These are phyloP conservation scores for Magnusiomyces ingens DNA, from an alignment of 1,139 yeast genomes.

Conservation along the genomic window DNA sequence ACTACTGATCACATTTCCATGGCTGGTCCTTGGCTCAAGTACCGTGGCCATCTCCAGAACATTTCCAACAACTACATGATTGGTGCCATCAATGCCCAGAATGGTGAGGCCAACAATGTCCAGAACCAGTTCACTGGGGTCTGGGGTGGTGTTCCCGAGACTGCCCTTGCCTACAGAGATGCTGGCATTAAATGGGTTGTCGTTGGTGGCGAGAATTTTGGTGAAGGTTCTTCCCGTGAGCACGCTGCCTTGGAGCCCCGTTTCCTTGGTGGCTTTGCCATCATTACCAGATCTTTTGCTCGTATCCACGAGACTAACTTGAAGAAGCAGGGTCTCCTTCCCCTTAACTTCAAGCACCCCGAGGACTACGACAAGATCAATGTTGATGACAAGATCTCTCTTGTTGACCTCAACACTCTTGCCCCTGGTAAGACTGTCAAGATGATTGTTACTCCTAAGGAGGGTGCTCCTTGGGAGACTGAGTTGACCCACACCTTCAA, in stretches of 20 bases:
- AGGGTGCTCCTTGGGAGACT: conserved; percentile 79
- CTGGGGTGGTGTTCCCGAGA: conserved; percentile 93
- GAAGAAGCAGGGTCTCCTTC: conserved; percentile 96
- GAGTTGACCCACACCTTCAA: conserved; percentile 94
- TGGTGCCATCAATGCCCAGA: conserved; percentile 97
- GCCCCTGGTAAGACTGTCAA: conserved; percentile 90
- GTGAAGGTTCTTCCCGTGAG: conserved; percentile 99
- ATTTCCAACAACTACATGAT: conserved; percentile 98
- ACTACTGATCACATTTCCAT: conserved; percentile 98
- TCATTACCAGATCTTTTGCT: conserved; percentile 95
- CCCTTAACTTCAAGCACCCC: conserved; percentile 57
- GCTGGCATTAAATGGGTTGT: conserved; percentile 93
- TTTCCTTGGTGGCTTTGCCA: conserved; percentile 97
- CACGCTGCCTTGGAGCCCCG: conserved; percentile 99
- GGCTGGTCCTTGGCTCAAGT: conserved; percentile 99
- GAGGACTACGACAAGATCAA: conserved; percentile 92
- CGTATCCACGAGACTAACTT: conserved; percentile 94
- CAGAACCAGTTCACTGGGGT: conserved; percentile 89
- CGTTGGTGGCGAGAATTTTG: conserved; percentile 97
- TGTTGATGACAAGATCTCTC: conserved; percentile 80
- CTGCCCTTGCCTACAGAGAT: conserved; percentile 93
- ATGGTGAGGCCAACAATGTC: conserved; percentile 88
- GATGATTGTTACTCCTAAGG: conserved; percentile 84
- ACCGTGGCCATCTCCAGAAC: conserved; percentile 99
- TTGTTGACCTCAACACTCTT: conserved; percentile 73